Base-by-base conservation (phyloP, 768 basidiomycete genomes). In the Neoboletus brunneissimus region DNA sequence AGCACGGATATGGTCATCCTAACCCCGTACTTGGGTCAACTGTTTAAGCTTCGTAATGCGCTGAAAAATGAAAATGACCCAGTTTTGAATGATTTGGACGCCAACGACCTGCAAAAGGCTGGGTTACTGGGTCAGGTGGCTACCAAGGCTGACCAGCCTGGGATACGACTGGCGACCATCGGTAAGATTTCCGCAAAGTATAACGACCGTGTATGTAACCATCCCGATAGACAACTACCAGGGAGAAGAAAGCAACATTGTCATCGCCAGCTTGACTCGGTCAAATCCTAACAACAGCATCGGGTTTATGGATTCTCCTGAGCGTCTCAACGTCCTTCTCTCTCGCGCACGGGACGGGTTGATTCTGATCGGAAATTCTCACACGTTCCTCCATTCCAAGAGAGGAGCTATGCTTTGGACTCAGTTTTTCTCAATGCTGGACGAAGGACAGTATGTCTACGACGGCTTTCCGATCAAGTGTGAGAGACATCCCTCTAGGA, bases 231-330 rank as follows among this genome's bases (percentile, higher is more conserved):
- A 89, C 58, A 89, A 89, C 61, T 89, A 88, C 58, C 87, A 89
- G 62, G 87, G 87, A 11, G 88, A 89, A 62, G 87, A 89, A 66
- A 83, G 84, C 40, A 77, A 88, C 31, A 83, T 89, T 38, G 84
- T 89, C 42, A 76, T 89, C 20, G 75, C 77, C 22, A 83, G 80
- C 15, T 66, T 89, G 23, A 86, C 84, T 0, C 70, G 88, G 38
- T 87, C 86, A 63, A 88, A 89, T 57, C 16, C 72, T 0, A 59
- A 70, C 0, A 67, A 77, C 50, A 80, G 79, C 59, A 89, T 89
- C 25, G 88, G 88, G 0, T 89, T 89, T 70, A 88, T 89, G 87
- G 73, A 65, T 42, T 77, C 87, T 1, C 82, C 85, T 0, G 86
- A 89, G 68, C 81, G 88, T 31, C 69, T 89, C 25, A 89, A 87